Evolutionary conservation across 1,139 yeast species (phyloP).

Genomic region (Hemisphaericaspora xylofermentans): DNA sequence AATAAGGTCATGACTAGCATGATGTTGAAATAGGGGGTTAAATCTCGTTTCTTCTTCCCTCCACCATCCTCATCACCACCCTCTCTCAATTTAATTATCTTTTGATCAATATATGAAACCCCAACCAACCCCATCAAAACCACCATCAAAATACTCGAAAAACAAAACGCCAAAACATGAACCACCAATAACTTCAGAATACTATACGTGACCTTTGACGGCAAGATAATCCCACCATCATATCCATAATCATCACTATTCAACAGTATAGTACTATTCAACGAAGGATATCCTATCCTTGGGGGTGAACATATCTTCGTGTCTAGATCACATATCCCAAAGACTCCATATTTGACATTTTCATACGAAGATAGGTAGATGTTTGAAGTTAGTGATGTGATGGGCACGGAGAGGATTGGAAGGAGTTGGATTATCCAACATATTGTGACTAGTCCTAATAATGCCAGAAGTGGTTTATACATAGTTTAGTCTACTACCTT

Average conservation of each 20-base stretch:
- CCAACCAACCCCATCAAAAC: conserved; percentile 15
- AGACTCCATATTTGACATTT: conserved; percentile 43
- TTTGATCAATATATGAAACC: conserved; percentile 7
- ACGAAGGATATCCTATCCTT: conserved; percentile 39
- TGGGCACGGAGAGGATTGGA: conserved; percentile 45
- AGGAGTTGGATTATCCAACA: conserved; percentile 40
- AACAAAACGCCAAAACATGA: conserved; percentile 44
- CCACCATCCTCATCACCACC: neutral
- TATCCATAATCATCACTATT: conserved; percentile 14
- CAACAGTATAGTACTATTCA: conserved; percentile 20
- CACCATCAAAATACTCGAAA: conserved; percentile 28
- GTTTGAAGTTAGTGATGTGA: conserved; percentile 26
- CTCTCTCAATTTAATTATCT: neutral
- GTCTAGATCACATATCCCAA: conserved; percentile 40
- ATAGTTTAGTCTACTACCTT: no score
- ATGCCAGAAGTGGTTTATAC: conserved; percentile 28
- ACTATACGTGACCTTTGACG: conserved; percentile 41
- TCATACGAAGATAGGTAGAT: conserved; percentile 32
- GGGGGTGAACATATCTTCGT: conserved; percentile 31
- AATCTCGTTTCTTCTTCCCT: conserved; percentile 18
- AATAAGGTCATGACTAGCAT: conserved; percentile 35
- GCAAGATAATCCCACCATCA: conserved; percentile 32
- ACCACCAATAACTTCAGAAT: conserved; percentile 45
- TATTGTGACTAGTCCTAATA: conserved; percentile 24
- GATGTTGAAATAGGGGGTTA: conserved; percentile 31